phyloP scores from a whole-genome alignment of 257 asterid genomes.

The Avicennia marina region DNA sequence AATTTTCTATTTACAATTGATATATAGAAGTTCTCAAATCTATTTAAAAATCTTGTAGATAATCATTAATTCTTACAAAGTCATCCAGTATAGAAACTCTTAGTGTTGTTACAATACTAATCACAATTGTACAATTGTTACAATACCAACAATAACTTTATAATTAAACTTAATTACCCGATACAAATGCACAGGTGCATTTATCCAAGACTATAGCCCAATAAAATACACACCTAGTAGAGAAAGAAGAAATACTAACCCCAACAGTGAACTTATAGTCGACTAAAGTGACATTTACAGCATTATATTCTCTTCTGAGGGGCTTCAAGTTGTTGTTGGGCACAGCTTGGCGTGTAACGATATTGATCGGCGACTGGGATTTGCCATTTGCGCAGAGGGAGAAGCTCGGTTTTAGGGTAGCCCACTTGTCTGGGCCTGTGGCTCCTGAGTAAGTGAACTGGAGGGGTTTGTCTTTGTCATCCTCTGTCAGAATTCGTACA shows the following conservation, averaged over 20 bases:
- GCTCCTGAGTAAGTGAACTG: conserved; percentile 61
- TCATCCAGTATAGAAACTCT: no score
- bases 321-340: conserved; percentile 40
- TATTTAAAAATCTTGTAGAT: no score
- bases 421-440: conserved; percentile 73
- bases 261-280: conserved; percentile 61
- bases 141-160: no score
- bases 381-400: conserved; percentile 54
- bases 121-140: no score
- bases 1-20: no score
- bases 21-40: no score
- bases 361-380: conserved; percentile 68
- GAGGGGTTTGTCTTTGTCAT: conserved; percentile 18
- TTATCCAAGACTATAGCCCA: no score
- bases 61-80: no score
- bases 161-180: no score
- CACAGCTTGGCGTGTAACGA: conserved; percentile 26
- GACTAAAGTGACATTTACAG: conserved; percentile 57
- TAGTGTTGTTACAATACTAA: no score
- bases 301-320: conserved; percentile 37
- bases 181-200: no score
- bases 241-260: conserved; percentile 21
- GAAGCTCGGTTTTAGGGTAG: conserved; percentile 53
- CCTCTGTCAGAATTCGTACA: conserved; percentile 10
- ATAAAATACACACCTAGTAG: no score